Conservation (phyloP, 2,329 filamentous ascomycete genomes). For the Colletotrichum sp. region DNA sequence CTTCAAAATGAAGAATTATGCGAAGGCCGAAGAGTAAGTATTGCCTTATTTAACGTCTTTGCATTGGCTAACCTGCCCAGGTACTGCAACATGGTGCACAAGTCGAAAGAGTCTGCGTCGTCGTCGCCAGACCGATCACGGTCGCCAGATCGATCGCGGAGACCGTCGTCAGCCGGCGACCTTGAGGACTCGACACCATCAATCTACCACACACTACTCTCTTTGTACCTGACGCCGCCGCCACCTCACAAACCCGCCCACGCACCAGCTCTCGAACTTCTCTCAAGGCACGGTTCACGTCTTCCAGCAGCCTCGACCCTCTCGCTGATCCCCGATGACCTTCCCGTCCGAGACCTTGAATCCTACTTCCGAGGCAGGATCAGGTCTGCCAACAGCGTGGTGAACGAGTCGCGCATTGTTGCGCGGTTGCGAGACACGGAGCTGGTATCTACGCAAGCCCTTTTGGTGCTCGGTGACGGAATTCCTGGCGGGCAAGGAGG, state of each 20-base stretch:
- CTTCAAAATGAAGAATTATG: slow-evolving; percentile 86
- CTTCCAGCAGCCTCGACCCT: slow-evolving; percentile 88
- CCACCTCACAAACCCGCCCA: slow-evolving; percentile 75
- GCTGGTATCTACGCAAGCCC: slow-evolving; percentile 77
- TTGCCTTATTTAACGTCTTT: background rate
- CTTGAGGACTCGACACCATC: slow-evolving; percentile 66
- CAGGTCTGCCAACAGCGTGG: slow-evolving; percentile 79
- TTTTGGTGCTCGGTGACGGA: slow-evolving; percentile 75
- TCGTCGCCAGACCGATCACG: slow-evolving; percentile 31
- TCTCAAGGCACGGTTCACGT: slow-evolving; percentile 92
- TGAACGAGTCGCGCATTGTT: slow-evolving; percentile 82
- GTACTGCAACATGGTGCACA: slow-evolving; percentile 88
- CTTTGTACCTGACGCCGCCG: slow-evolving; percentile 85
- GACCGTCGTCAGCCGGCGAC: slow-evolving; percentile 33
- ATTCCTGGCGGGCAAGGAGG: slow-evolving; percentile 55
- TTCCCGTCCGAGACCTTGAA: slow-evolving; percentile 81
- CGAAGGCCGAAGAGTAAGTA: slow-evolving; percentile 89
- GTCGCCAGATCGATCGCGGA: slow-evolving; percentile 27
- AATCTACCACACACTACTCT: slow-evolving; percentile 91
- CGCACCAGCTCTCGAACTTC: slow-evolving; percentile 79
- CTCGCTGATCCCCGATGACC: slow-evolving; percentile 79
- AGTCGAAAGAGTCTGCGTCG: slow-evolving; percentile 54
- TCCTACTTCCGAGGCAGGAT: slow-evolving; percentile 94
- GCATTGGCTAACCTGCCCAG: slow-evolving; percentile 43
- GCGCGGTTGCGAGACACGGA: slow-evolving; percentile 79